These are phyloP conservation scores for Colletotrichum acutatum DNA, from an alignment of 2,329 filamentous ascomycete species.

Conservation along the genomic window DNA sequence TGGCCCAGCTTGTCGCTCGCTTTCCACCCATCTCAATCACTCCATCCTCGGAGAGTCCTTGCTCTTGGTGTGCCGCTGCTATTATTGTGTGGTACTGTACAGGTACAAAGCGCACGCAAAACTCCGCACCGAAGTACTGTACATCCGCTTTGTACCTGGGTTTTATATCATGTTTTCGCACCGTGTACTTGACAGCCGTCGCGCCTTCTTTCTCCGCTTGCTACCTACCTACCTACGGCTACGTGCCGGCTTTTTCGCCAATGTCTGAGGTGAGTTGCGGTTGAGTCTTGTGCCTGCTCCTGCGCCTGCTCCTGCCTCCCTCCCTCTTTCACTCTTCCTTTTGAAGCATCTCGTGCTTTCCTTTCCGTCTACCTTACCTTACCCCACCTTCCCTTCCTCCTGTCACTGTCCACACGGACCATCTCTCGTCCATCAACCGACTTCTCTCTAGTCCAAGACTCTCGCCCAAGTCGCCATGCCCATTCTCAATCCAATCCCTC, in stretches of 20 bases:
- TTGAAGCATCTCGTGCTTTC: too few relatives aligned
- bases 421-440: neutral
- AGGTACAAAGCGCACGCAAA: constrained; percentile 46
- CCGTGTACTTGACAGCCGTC: constrained; percentile 46
- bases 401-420: constrained; percentile 8
- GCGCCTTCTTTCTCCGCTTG: constrained; percentile 1
- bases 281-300: neutral
- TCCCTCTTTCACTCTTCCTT: too few relatives aligned
- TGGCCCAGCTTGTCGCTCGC: neutral
- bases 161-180: constrained; percentile 39
- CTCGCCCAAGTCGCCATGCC: neutral
- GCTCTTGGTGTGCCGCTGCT: constrained; percentile 23
- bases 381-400: neutral
- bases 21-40: neutral
- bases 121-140: constrained; percentile 49
- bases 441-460: too few relatives aligned
- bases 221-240: neutral
- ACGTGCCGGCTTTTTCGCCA: constrained; percentile 23
- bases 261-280: neutral
- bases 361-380: too few relatives aligned
- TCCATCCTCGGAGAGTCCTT: constrained; percentile 3
- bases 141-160: constrained; percentile 47
- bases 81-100: constrained; percentile 50
- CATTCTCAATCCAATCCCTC: neutral
- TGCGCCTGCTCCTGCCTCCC: neutral